phyloP scores from a whole-genome alignment of 352 stramenopile species.

The Phytophthora nicotianae region DNA sequence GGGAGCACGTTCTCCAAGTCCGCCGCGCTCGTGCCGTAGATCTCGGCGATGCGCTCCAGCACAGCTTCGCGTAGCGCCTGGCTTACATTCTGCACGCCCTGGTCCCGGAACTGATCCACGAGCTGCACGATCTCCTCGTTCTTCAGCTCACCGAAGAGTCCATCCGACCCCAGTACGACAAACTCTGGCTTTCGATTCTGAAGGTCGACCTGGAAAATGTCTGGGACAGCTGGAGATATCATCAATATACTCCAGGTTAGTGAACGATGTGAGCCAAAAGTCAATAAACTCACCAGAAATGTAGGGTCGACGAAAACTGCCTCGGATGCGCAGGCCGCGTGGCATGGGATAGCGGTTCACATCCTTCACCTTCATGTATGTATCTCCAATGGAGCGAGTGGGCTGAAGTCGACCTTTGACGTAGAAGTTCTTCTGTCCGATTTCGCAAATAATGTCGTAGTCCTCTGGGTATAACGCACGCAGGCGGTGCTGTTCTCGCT shows the following conservation, averaged over 20 bases:
- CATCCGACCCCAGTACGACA: slow-evolving; percentile 66
- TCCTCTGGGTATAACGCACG: slow-evolving; percentile 62
- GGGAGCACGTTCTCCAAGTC: slow-evolving; percentile 63
- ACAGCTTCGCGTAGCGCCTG: slow-evolving; percentile 48
- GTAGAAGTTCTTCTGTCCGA: slow-evolving; percentile 70
- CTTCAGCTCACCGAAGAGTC: slow-evolving; percentile 62
- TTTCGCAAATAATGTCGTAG: slow-evolving; percentile 74
- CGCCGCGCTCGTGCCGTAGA: slow-evolving; percentile 50
- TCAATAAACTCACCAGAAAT: slow-evolving; percentile 43
- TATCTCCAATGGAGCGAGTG: slow-evolving; percentile 68
- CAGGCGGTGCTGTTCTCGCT: slow-evolving; percentile 60
- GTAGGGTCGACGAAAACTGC: slow-evolving; percentile 63
- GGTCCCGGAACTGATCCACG: slow-evolving; percentile 48
- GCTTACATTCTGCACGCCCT: slow-evolving; percentile 65
- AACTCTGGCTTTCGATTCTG: slow-evolving; percentile 59
- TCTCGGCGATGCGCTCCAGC: slow-evolving; percentile 57
- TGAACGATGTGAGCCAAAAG: not conserved
- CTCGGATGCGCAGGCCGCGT: slow-evolving; percentile 56
- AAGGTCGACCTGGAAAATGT: slow-evolving; percentile 70
- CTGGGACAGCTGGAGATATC: slow-evolving; percentile 49
- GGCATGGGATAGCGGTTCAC: slow-evolving; percentile 72
- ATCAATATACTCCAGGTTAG: slow-evolving; percentile 7
- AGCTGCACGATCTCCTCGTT: slow-evolving; percentile 70
- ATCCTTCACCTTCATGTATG: slow-evolving; percentile 80
- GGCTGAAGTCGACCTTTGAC: slow-evolving; percentile 74